These are phyloP conservation scores for Podila horticola DNA, from an alignment of 192 early-diverging fungal species.

Conservation along the genomic window DNA sequence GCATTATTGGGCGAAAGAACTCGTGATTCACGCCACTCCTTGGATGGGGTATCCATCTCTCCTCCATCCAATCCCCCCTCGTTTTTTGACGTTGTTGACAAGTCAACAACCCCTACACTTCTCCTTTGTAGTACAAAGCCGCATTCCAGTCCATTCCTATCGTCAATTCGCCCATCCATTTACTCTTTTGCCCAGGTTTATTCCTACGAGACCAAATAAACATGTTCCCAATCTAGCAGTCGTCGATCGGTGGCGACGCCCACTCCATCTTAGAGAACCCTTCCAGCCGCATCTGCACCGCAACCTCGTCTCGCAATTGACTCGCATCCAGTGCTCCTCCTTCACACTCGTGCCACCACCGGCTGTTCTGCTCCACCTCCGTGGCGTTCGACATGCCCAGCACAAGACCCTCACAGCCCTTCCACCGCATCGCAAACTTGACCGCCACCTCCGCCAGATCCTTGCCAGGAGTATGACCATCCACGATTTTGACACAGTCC, in stretches of 20 bases:
- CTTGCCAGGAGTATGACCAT: conserved; percentile 51
- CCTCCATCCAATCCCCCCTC: no score
- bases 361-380: conserved; percentile 58
- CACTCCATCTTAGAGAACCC: conserved; percentile 56
- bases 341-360: conserved; percentile 44
- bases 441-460: conserved; percentile 64
- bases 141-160: no score
- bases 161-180: background rate
- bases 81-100: no score
- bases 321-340: conserved; percentile 22
- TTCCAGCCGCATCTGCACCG: conserved; percentile 48
- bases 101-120: no score
- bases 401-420: conserved; percentile 55
- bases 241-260: conserved; percentile 52
- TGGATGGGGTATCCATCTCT: no score
- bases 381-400: conserved; percentile 57
- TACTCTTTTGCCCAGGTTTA: background rate
- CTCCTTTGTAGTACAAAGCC: no score
- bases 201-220: conserved; percentile 4
- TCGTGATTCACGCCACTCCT: no score
- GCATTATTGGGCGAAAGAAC: no score
- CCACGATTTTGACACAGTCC: conserved; percentile 55
- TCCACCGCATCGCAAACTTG: conserved; percentile 53
- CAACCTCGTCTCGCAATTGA: conserved; percentile 37
- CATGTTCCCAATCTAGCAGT: conserved; percentile 9